Evolutionary conservation across 106 monocot genomes (phyloP), one percentile per base, ranked within the genome.

Genomic region (Dendrobium chrysotoxum): DNA sequence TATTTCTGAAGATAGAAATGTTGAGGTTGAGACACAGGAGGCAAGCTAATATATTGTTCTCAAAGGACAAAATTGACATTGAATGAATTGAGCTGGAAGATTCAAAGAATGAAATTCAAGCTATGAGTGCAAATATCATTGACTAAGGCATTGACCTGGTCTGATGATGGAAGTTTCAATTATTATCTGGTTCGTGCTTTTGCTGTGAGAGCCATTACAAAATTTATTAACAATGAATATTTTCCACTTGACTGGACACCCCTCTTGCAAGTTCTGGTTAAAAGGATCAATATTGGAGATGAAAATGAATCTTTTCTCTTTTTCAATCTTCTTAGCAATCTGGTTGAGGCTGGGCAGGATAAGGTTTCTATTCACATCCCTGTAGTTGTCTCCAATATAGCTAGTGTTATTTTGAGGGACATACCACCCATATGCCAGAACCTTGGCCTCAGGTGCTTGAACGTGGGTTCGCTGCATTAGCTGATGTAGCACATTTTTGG

Each of bases 361-460:
- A 82, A 89, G 41, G 82, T 91, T 82, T 65, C 79, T 31, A 41
- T 41, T 66, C 88, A 91, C 80, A 86, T 91, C 80, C 91, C 93
- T 47, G 25, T 77, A 47, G 78, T 89, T 61, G 82, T 86, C 4
- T 88, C 91, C 72, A 86, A 50, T 45, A 83, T 94, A 79, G 84
- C 78, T 21, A 57, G 47, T 78, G 75, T 84, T 77, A 83, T 94
- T 81, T 75, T 70, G 39, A 84, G 86, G 40, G 78, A 84, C 68
- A 46, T 94, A 28, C 89, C 87, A 35, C 82, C 87, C n/a, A n/a
- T 50, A 78, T 53, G 79, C 85, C 88, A 25, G 93, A 94, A 44
- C 89, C 93, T 77, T 94, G 93, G 93, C 85, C 93, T 26, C 93
- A 94, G 93, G 86, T 86, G 4, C 91, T 91, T 83, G 91, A 94